These are phyloP conservation scores for Naganishia antarctica DNA, from an alignment of 768 basidiomycete species.

Conservation along the genomic window DNA sequence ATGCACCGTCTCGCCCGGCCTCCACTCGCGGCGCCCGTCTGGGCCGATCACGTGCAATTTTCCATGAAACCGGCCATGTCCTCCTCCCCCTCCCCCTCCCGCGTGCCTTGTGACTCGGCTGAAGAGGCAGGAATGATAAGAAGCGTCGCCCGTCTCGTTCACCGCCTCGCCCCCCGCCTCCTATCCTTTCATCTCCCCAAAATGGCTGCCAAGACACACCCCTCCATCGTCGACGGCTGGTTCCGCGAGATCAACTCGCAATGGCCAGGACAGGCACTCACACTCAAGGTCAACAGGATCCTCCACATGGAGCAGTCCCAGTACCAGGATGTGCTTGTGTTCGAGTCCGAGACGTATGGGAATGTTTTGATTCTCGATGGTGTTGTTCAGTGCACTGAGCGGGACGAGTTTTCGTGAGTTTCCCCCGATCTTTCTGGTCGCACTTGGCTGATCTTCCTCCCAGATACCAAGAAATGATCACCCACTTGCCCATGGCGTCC, in stretches of 20 bases:
- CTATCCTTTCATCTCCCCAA: conserved; percentile 13
- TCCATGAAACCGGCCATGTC: too few species aligned
- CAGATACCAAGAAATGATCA: conserved; percentile 93
- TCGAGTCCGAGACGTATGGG: conserved; percentile 92
- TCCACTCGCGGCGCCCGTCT: too few species aligned
- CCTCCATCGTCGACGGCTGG: conserved; percentile 48
- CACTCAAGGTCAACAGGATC: conserved; percentile 89
- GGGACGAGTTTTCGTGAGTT: conserved; percentile 85
- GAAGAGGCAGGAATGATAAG: too few species aligned
- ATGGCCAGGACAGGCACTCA: conserved; percentile 94
- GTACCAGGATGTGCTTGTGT: conserved; percentile 96
- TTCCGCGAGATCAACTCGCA: conserved; percentile 91
- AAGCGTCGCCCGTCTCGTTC: not conserved
- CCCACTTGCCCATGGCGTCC: conserved; percentile 89
- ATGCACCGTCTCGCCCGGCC: too few species aligned
- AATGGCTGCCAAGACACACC: conserved; percentile 47
- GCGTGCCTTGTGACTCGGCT: too few species aligned
- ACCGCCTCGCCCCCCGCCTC: not conserved
- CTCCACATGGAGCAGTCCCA: conserved; percentile 87
- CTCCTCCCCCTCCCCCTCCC: too few species aligned
- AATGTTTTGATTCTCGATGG: conserved; percentile 94
- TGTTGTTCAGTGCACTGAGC: conserved; percentile 93
- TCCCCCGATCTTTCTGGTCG: conserved; percentile 40
- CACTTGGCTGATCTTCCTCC: conserved; percentile 49
- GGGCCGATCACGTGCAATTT: too few species aligned